Evolutionary conservation across 331 rosid species (phyloP), one percentile per base, ranked within the genome.

Genomic region (Prunus yedoensis): DNA sequence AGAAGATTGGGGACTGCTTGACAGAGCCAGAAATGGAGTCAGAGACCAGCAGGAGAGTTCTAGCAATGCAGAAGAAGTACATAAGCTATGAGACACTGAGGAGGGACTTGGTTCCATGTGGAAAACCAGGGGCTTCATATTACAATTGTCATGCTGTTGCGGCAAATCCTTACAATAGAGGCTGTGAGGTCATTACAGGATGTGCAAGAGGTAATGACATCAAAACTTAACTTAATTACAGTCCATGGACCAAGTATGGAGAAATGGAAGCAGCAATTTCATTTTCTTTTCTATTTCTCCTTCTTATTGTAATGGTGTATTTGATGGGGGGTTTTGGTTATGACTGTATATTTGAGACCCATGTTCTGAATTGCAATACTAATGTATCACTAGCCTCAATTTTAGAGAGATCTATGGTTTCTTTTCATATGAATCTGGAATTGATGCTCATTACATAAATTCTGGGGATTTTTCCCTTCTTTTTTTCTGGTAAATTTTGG

Each of bases 41-140:
- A 3, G 97, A 90, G 80, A 78, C 45, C 46, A 94, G 76, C 30
- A 80, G 99, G 50, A 89, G 99, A 82, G 62, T 90, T 58, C 80
- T 92, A 64, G 83, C 80, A 74, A 85, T 88, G 93, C 91, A 83
- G 86, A 92, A 76, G 79, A 95, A 53, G 84, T 95, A 78, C 78
- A 90, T 95, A 60, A 95, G 99, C 88, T 95, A 92, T 64, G 97
- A 82, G 27, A 95, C 99, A 5, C 91, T 95, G 20, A 95, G 59
- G 77, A 90, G 90, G 68, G 97, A 92, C 78, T 87, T 87, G 91
- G 89, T 89, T 77, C 99, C 99, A 0, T 92, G 99, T 79, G 89
- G 74, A 43, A 95, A 70, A 43, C 77, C 91, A 9, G 99, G 99
- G 3, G 90, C 91, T 89, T 88, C 99, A 2, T 95, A 95, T 87